Evolutionary conservation across 2,329 filamentous ascomycete genomes (phyloP).

Genomic region (Penicillium hesseltinei): DNA sequence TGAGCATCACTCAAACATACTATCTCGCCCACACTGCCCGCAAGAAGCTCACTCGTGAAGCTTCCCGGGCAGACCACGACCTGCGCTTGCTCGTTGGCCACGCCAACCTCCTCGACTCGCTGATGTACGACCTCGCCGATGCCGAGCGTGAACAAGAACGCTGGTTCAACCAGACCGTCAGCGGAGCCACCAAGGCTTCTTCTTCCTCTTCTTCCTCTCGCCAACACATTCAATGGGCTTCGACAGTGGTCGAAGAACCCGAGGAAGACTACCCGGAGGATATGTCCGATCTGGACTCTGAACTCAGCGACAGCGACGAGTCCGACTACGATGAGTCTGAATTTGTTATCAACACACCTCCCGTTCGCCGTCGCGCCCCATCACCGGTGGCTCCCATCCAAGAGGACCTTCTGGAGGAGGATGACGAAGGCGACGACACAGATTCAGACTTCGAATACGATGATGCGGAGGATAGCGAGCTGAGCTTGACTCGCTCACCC

Average conservation of each 20-base stretch:
- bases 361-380: slow-evolving; percentile 30
- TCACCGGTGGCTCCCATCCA: slow-evolving; percentile 33
- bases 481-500: slow-evolving; percentile 66
- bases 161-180: slow-evolving; percentile 96
- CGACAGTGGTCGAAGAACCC: slow-evolving; percentile 69
- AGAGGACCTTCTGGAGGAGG: slow-evolving; percentile 31
- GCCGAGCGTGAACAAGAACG: slow-evolving; percentile 93
- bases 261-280: slow-evolving; percentile 64
- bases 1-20: slow-evolving; percentile 98
- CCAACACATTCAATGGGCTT: slow-evolving; percentile 83
- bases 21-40: slow-evolving; percentile 95
- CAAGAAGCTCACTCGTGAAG: slow-evolving; percentile 91
- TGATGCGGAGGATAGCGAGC: slow-evolving; percentile 60
- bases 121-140: slow-evolving; percentile 89
- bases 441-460: slow-evolving; percentile 59
- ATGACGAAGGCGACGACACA: slow-evolving; percentile 43
- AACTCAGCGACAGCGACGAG: slow-evolving; percentile 48
- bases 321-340: slow-evolving; percentile 47
- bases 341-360: slow-evolving; percentile 39
- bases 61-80: slow-evolving; percentile 87
- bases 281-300: slow-evolving; percentile 55
- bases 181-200: slow-evolving; percentile 60
- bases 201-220: slow-evolving; percentile 40
- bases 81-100: slow-evolving; percentile 93
- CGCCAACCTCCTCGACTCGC: slow-evolving; percentile 92